Conservation (phyloP, 2,329 filamentous ascomycete species). For the Trichoderma citrinoviride region DNA sequence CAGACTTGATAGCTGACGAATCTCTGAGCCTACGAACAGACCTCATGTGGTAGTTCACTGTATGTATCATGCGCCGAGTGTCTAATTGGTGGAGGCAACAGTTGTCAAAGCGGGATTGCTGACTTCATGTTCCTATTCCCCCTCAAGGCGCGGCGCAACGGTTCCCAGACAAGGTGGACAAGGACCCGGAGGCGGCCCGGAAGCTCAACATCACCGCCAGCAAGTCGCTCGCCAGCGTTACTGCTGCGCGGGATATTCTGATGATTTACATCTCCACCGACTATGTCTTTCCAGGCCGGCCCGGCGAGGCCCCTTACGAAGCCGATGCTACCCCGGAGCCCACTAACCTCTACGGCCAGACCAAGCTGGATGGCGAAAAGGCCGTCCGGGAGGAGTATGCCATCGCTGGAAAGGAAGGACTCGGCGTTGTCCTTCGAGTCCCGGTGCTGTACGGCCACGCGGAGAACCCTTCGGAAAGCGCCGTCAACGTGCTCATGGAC, state of each 20-base stretch:
- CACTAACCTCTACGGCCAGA: constrained; percentile 71
- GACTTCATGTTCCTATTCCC: constrained; percentile 14
- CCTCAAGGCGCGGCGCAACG: constrained; percentile 77
- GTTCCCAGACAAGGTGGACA: constrained; percentile 81
- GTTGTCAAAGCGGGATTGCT: constrained; percentile 17
- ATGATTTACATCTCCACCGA: constrained; percentile 80
- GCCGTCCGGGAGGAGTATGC: constrained; percentile 64
- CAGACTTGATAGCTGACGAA: not conserved
- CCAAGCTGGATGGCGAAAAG: constrained; percentile 57
- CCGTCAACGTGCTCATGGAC: constrained; percentile 79
- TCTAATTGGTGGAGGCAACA: not conserved
- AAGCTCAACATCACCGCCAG: constrained; percentile 74
- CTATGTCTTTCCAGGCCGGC: constrained; percentile 71
- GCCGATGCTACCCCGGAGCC: constrained; percentile 61
- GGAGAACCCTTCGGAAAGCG: constrained; percentile 69
- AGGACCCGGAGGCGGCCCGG: constrained; percentile 71
- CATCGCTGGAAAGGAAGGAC: constrained; percentile 47
- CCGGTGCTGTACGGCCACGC: constrained; percentile 82
- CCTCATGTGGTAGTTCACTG: constrained; percentile 22
- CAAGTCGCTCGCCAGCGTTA: constrained; percentile 61
- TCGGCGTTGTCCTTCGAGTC: constrained; percentile 71
- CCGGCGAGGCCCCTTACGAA: constrained; percentile 82
- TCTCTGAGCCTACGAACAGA: not conserved
- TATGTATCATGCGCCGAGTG: not conserved
- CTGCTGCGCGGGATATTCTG: constrained; percentile 58